Evolutionary conservation across 139 green algal genomes (phyloP).

Genomic region (Ulvella scutata): DNA sequence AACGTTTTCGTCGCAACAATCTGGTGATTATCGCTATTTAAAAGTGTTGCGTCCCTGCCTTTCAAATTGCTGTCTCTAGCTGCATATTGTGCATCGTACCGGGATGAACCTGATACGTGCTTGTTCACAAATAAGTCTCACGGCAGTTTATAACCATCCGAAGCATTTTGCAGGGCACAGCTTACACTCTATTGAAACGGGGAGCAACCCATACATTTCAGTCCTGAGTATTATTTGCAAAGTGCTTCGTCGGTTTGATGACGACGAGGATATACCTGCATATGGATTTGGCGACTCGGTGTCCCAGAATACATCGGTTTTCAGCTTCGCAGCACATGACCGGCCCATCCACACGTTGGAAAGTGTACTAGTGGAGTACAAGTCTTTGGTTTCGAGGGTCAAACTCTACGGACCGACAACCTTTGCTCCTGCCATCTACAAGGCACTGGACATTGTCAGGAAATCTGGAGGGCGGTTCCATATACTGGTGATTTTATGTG

Average conservation of each 20-base stretch:
- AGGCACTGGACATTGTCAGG: conserved; percentile 33
- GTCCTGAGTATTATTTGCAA: conserved; percentile 25
- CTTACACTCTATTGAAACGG: conserved; percentile 18
- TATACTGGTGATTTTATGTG: conserved; percentile 40
- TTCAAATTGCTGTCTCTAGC: too few species aligned
- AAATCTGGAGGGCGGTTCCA: conserved; percentile 29
- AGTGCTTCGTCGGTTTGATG: conserved; percentile 45
- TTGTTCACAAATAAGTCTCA: too few species aligned
- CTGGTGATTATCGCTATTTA: too few species aligned
- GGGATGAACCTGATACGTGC: too few species aligned
- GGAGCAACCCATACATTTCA: conserved; percentile 34
- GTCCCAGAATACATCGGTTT: background rate
- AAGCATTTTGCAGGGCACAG: conserved; percentile 21
- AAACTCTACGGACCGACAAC: conserved; percentile 55
- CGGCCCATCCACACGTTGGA: background rate
- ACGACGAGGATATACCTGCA: conserved; percentile 50
- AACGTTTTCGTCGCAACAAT: too few species aligned
- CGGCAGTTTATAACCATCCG: too few species aligned
- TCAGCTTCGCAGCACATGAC: background rate
- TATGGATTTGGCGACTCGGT: conserved; percentile 60
- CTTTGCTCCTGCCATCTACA: conserved; percentile 50
- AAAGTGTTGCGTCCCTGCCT: too few species aligned
- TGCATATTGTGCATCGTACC: too few species aligned
- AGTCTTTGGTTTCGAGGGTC: too few species aligned
- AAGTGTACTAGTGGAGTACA: background rate